Evolutionary conservation across 2,329 filamentous ascomycete species (phyloP).

Genomic region (Apiospora koreana): DNA sequence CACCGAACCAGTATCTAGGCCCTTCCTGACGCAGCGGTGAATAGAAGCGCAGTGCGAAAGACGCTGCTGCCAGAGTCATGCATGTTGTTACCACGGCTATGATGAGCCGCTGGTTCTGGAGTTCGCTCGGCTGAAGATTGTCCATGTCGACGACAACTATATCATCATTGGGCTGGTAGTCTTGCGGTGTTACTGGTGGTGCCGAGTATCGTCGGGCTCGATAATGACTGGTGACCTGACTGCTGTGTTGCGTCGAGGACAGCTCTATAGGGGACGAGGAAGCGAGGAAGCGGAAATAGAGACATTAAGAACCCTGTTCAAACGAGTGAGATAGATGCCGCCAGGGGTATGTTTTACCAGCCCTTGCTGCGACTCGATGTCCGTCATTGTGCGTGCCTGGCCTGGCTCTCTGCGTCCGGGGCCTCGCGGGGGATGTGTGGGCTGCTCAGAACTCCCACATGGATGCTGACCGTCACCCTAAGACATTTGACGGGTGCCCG

Average conservation of each 20-base stretch:
- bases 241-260: neutral
- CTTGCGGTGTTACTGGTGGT: neutral
- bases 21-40: slow-evolving; percentile 22
- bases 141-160: neutral
- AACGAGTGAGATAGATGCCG: neutral
- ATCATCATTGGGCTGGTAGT: neutral
- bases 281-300: neutral
- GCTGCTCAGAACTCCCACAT: neutral
- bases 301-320: neutral
- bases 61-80: slow-evolving; percentile 25
- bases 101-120: slow-evolving; percentile 26
- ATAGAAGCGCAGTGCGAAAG: slow-evolving; percentile 28
- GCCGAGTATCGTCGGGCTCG: neutral
- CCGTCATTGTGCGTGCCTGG: neutral
- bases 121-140: neutral
- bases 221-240: too few relatives aligned
- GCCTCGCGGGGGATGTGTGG: neutral
- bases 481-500: slow-evolving; percentile 1
- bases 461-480: neutral
- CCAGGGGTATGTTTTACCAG: neutral
- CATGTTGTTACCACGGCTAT: slow-evolving; percentile 29
- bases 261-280: neutral
- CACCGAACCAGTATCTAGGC: slow-evolving; percentile 27
- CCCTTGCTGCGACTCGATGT: neutral
- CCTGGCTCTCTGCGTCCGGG: neutral